These are phyloP conservation scores for Thermothelomyces thermophilus DNA, from an alignment of 2,329 filamentous ascomycete genomes.

Conservation along the genomic window DNA sequence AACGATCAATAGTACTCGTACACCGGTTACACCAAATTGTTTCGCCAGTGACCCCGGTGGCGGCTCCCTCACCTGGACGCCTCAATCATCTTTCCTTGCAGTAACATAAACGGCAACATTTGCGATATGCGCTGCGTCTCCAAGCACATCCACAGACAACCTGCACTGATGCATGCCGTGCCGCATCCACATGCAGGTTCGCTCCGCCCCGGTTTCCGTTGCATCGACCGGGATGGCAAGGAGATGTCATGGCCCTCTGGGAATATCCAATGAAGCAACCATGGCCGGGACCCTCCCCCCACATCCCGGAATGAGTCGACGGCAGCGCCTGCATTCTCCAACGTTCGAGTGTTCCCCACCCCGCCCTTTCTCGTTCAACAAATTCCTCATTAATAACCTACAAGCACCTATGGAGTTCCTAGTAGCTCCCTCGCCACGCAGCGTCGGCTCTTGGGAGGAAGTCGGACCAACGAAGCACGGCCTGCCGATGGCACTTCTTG, in stretches of 20 bases:
- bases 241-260: neutral
- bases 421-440: neutral
- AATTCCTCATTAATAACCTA: neutral
- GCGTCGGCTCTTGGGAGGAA: neutral
- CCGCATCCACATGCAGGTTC: slow-evolving; percentile 12
- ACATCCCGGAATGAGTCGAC: slow-evolving; percentile 12
- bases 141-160: slow-evolving; percentile 12
- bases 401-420: too few species aligned
- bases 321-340: neutral
- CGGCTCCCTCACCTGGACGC: too few species aligned
- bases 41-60: too few species aligned
- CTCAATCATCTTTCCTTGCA: neutral
- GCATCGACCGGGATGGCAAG: slow-evolving; percentile 3
- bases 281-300: neutral
- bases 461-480: neutral
- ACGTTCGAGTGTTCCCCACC: neutral
- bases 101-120: too few species aligned
- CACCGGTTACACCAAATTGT: too few species aligned
- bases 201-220: slow-evolving; percentile 10
- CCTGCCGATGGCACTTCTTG: too few species aligned
- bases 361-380: neutral
- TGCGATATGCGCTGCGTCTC: neutral
- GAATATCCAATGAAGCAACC: slow-evolving; percentile 3
- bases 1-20: too few species aligned
- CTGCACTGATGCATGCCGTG: too few species aligned